These are phyloP conservation scores for Chalciporus sp. DNA, from an alignment of 1,284 basidiomycete species.

Conservation along the genomic window DNA sequence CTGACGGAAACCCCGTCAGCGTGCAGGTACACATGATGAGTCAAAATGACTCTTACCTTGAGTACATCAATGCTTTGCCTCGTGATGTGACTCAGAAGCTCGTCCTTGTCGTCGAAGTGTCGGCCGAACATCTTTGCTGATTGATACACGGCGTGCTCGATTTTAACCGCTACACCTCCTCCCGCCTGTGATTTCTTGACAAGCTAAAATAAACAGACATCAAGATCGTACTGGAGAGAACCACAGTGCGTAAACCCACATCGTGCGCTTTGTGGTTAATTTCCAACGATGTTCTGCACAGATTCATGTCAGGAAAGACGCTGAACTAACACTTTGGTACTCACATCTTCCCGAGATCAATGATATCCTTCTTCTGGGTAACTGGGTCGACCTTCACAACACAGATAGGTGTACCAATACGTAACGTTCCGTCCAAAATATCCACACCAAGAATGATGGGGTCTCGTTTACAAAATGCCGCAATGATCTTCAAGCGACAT, in stretches of 20 bases:
- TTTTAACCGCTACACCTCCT: slow-evolving; percentile 97
- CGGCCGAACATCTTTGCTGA: slow-evolving; percentile 93
- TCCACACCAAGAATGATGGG: slow-evolving; percentile 98
- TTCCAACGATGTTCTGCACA: slow-evolving; percentile 83
- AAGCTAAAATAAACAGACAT: slow-evolving; percentile 51
- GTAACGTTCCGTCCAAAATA: slow-evolving; percentile 90
- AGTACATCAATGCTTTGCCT: slow-evolving; percentile 94
- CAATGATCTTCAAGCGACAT: slow-evolving; percentile 90
- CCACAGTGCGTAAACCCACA: slow-evolving; percentile 41
- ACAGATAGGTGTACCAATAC: slow-evolving; percentile 95
- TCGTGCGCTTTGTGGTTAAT: slow-evolving; percentile 90
- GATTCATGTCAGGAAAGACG: slow-evolving; percentile 9
- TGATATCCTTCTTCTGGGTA: slow-evolving; percentile 90
- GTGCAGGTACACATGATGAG: background rate
- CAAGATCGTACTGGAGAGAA: background rate
- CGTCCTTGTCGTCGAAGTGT: slow-evolving; percentile 97
- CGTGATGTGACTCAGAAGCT: slow-evolving; percentile 88
- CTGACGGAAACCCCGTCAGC: slow-evolving; percentile 40
- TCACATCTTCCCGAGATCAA: slow-evolving; percentile 93
- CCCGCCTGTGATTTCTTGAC: slow-evolving; percentile 94
- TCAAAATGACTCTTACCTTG: slow-evolving; percentile 56
- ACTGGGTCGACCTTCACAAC: slow-evolving; percentile 88
- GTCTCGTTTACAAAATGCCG: slow-evolving; percentile 94
- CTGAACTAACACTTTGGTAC: slow-evolving; percentile 33
- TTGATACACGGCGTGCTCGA: slow-evolving; percentile 96